Base-by-base conservation (phyloP, 371 early-diverging fungal species). In the Blakeslea trispora region DNA sequence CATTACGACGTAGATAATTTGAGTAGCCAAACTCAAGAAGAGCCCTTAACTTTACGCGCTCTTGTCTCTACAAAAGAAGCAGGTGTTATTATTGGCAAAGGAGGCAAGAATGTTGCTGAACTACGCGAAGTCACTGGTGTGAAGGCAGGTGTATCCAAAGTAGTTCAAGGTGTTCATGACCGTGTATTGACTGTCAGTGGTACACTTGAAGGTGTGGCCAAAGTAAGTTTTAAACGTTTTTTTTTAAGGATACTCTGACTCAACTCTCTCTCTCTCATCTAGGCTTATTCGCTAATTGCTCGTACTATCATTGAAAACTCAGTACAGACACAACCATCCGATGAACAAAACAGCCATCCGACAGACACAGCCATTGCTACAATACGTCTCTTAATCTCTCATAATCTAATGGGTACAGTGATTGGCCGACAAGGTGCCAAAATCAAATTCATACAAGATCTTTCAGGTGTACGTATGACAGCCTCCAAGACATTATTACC, bases 41-140 rank as follows among this genome's bases (percentile, higher is more conserved):
- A 58, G 40, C 62, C 64, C 34, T 74, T 93, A 45, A 88, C 90
- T n/a, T 75, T 94, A 61, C 89, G 95, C 45, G 88, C 92, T n/a
- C 77, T 94, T 15, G 89, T 94, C 18, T 81, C 90, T 23, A 89
- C 93, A 65, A 92, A 91, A 72, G 97, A 96, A 68, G 96, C 97
- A 24, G 95, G 91, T 61, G 87, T 94, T 41, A 88, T 97, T 56
- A 97, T 97, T 62, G 97, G 97, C 47, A 92, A 91, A 78, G 77
- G 78, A 45, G 97, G 97, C 34, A 85, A 82, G 57, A 91, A 91
- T 74, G 88, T 96, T 1, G 85, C 87, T 47, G 90, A 91, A 51
- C 81, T 95, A 60, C 80, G 95, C 59, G 89, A 91, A 39, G 61
- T 74, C 41, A 88, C 91, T 57, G 89, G 89, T 51, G 94, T 92